phyloP scores from a whole-genome alignment of 192 early-diverging fungal species.

The Dissophora ornata region DNA sequence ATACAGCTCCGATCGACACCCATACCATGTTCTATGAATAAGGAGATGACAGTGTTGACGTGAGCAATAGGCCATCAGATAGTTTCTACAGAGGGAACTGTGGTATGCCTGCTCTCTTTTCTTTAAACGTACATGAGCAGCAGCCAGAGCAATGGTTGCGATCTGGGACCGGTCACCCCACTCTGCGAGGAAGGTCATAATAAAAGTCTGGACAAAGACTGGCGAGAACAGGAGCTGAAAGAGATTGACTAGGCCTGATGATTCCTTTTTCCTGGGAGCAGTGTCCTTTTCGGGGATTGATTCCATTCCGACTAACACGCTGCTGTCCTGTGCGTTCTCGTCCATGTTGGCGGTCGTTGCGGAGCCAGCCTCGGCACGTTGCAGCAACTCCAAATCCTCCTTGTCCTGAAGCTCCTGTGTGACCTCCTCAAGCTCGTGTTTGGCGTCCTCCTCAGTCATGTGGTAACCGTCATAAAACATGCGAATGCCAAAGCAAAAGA shows the following conservation, averaged over 20 bases:
- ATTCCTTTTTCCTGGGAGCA: slow-evolving; percentile 43
- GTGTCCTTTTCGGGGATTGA: background rate
- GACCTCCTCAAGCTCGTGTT: slow-evolving; percentile 93
- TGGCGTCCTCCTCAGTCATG: slow-evolving; percentile 90
- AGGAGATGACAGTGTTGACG: no score
- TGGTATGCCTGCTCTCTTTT: no score
- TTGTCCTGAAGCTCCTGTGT: slow-evolving; percentile 88
- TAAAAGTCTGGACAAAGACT: slow-evolving; percentile 94
- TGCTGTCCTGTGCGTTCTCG: slow-evolving; percentile 31
- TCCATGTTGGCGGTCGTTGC: slow-evolving; percentile 30
- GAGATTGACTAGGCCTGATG: slow-evolving; percentile 75
- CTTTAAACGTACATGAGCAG: slow-evolving; percentile 81
- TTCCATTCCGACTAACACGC: slow-evolving; percentile 13
- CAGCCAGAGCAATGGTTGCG: slow-evolving; percentile 94
- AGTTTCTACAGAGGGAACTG: no score
- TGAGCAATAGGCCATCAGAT: no score
- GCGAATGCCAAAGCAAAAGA: slow-evolving; percentile 92
- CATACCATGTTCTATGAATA: slow-evolving; percentile 81
- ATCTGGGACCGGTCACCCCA: slow-evolving; percentile 99
- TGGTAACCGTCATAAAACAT: slow-evolving; percentile 85
- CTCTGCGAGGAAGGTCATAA: slow-evolving; percentile 96
- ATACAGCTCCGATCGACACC: slow-evolving; percentile 88
- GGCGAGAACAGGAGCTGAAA: slow-evolving; percentile 87
- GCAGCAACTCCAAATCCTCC: slow-evolving; percentile 68
- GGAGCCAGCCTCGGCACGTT: slow-evolving; percentile 69